These are phyloP conservation scores for Golubevia pallescens DNA, from an alignment of 1,284 basidiomycete species.

Conservation along the genomic window DNA sequence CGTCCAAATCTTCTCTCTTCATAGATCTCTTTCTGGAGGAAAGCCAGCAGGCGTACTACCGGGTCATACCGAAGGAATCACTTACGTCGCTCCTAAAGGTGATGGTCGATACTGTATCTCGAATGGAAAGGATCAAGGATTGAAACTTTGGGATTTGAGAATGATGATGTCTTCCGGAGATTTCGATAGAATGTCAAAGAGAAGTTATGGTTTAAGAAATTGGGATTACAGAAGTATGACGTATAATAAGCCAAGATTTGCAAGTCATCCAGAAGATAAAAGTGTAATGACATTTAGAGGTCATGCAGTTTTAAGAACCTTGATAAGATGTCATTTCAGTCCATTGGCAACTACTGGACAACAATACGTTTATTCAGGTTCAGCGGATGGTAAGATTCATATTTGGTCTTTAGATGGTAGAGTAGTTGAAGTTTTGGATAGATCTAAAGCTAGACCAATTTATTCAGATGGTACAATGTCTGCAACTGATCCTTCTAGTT, in stretches of 20 bases:
- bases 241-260: constrained; percentile 68
- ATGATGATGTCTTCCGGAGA: constrained; percentile 82
- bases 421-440: constrained; percentile 81
- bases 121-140: constrained; percentile 95
- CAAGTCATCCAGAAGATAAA: constrained; percentile 78
- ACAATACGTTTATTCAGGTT: constrained; percentile 92
- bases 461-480: constrained; percentile 8
- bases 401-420: constrained; percentile 94
- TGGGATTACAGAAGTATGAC: constrained; percentile 79
- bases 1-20: constrained; percentile 39
- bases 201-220: constrained; percentile 71
- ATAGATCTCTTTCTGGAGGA: constrained; percentile 77
- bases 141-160: constrained; percentile 91
- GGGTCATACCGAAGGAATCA: constrained; percentile 80
- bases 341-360: constrained; percentile 87
- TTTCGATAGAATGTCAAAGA: constrained; percentile 68
- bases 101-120: constrained; percentile 94
- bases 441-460: constrained; percentile 74
- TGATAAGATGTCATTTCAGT: constrained; percentile 95
- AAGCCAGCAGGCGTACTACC: constrained; percentile 90
- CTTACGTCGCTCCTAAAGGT: constrained; percentile 67
- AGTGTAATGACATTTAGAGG: constrained; percentile 95
- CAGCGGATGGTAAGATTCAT: constrained; percentile 73
- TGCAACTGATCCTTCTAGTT: constrained; percentile 37
- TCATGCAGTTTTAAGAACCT: constrained; percentile 86